Conservation (phyloP, 1,284 basidiomycete genomes). For the Hypsizygus ulmarius region DNA sequence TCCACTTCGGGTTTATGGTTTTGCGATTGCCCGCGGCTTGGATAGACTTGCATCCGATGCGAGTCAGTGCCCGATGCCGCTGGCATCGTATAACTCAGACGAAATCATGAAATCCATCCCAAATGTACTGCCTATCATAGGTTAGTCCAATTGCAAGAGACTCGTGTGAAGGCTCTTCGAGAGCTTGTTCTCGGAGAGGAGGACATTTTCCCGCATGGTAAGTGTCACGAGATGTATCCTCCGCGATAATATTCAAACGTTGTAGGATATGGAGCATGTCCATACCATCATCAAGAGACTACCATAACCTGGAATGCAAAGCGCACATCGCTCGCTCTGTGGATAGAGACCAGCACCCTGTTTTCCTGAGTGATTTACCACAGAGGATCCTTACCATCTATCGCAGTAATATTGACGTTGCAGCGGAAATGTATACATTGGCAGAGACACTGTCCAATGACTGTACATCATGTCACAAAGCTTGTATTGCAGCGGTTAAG, state of each 20-base stretch:
- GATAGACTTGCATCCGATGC: slow-evolving; percentile 49
- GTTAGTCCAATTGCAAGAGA: slow-evolving; percentile 52
- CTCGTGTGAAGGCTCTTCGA: slow-evolving; percentile 48
- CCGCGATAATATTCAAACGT: slow-evolving; percentile 21
- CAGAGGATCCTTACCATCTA: neutral
- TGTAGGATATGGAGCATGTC: slow-evolving; percentile 59
- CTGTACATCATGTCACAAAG: slow-evolving; percentile 54
- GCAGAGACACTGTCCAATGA: slow-evolving; percentile 32
- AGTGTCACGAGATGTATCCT: slow-evolving; percentile 17
- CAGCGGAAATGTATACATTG: slow-evolving; percentile 55
- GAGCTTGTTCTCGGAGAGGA: slow-evolving; percentile 51
- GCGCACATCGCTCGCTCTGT: slow-evolving; percentile 39
- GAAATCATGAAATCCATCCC: slow-evolving; percentile 49
- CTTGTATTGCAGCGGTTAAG: slow-evolving; percentile 56
- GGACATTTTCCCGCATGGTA: slow-evolving; percentile 64
- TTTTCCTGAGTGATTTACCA: slow-evolving; percentile 6
- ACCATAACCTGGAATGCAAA: slow-evolving; percentile 47
- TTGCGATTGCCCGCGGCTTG: slow-evolving; percentile 42
- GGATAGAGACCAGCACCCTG: slow-evolving; percentile 52
- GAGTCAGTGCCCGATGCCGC: slow-evolving; percentile 54
- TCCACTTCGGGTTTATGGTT: slow-evolving; percentile 57
- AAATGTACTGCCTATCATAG: slow-evolving; percentile 57
- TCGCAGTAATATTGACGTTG: slow-evolving; percentile 60
- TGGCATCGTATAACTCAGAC: slow-evolving; percentile 50
- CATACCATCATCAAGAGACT: slow-evolving; percentile 43